A percentile compares a stretch with the other conserved stretches of the same genome.
These are phyloP conservation scores for Penicillium taxi DNA, from an alignment of 495 filamentous ascomycete genomes.

Conservation along the genomic window DNA sequence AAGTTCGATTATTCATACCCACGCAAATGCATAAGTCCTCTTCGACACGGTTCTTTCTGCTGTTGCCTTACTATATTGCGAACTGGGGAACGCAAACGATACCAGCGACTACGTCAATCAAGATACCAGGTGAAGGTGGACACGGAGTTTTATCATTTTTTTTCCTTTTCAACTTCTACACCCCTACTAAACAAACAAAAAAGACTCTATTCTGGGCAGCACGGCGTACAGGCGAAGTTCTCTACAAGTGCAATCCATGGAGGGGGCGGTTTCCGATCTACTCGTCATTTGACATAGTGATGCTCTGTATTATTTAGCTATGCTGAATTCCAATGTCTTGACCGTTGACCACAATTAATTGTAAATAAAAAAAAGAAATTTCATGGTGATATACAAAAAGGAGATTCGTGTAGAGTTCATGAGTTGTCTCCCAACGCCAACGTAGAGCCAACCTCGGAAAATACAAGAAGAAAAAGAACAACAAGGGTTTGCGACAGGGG, in stretches of 20 bases:
- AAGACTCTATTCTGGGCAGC: slow-evolving; percentile 39
- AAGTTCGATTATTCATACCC: slow-evolving; percentile 7
- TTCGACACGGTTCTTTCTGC: slow-evolving; percentile 4
- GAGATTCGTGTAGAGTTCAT: no score
- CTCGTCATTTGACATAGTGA: slow-evolving; percentile 24
- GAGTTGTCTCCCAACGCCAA: no score
- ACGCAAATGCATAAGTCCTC: slow-evolving; percentile 11
- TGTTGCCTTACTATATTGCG: background rate
- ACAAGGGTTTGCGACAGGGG: no score
- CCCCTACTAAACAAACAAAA: slow-evolving; percentile 21
- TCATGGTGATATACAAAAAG: no score
- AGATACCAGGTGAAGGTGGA: slow-evolving; percentile 9
- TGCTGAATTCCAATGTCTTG: no score
- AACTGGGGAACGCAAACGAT: background rate
- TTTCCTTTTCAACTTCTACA: slow-evolving; percentile 8
- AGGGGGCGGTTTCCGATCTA: slow-evolving; percentile 20
- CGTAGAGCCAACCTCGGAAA: no score
- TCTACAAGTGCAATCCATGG: slow-evolving; percentile 21
- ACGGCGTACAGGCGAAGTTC: slow-evolving; percentile 40
- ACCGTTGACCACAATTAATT: no score
- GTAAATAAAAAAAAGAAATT: no score
- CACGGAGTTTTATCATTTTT: slow-evolving; percentile 16
- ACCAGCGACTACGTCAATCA: background rate
- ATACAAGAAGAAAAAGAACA: no score
- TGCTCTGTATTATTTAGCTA: slow-evolving; percentile 14